Conservation (phyloP, 1,139 yeast species). For the Candida glucosophila region DNA sequence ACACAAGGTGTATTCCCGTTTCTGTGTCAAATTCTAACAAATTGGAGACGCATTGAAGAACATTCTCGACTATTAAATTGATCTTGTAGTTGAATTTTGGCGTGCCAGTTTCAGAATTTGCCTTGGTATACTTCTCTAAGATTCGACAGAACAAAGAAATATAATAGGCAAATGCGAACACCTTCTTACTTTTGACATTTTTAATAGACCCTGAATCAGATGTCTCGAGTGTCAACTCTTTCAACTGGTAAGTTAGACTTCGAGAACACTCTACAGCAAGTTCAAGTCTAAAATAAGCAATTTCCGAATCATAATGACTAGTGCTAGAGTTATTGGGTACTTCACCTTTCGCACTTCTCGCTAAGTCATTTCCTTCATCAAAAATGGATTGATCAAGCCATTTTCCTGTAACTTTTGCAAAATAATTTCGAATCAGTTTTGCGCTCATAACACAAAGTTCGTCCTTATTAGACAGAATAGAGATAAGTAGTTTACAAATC, state of each 20-base stretch:
- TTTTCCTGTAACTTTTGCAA: conserved; percentile 50
- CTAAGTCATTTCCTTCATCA: too few species aligned
- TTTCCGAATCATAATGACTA: conserved; percentile 34
- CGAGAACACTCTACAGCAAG: conserved; percentile 60
- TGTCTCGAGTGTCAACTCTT: conserved; percentile 50
- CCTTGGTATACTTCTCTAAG: conserved; percentile 43
- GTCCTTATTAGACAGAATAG: conserved; percentile 35
- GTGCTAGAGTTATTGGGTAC: neutral
- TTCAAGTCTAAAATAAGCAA: conserved; percentile 51
- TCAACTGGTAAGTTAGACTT: conserved; percentile 47
- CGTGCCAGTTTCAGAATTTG: conserved; percentile 12
- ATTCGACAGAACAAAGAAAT: conserved; percentile 66
- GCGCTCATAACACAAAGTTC: conserved; percentile 46
- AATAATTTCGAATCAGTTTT: conserved; percentile 46
- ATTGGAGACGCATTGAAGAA: conserved; percentile 61
- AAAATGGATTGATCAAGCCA: conserved; percentile 71
- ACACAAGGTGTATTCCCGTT: conserved; percentile 67
- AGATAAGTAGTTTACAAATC: conserved; percentile 46
- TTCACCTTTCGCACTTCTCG: neutral
- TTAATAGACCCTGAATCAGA: conserved; percentile 52
- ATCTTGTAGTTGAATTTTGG: conserved; percentile 47
- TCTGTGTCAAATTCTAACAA: conserved; percentile 66
- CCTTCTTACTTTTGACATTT: conserved; percentile 50
- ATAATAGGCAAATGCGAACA: conserved; percentile 61
- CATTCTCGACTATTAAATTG: conserved; percentile 50